Evolutionary conservation across 2,329 filamentous ascomycete species (phyloP).

Genomic region (Pseudogymnoascus verrucosus): DNA sequence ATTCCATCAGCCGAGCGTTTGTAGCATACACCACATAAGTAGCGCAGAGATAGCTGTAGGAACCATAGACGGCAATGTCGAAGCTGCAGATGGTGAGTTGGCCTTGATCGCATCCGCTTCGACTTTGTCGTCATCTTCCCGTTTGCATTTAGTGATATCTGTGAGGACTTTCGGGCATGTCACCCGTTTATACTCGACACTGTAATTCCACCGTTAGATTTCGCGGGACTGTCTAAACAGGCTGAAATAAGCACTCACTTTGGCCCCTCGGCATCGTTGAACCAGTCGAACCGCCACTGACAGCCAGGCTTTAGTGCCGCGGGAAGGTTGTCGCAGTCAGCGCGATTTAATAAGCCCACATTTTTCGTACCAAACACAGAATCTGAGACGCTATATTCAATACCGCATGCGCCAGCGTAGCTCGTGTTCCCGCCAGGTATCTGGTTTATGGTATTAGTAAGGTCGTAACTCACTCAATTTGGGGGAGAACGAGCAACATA

Average conservation of each 20-base stretch:
- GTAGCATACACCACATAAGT: not conserved
- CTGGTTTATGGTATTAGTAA: not conserved
- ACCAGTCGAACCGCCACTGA: slow-evolving; percentile 6
- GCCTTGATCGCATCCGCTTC: not conserved
- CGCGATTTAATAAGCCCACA: not conserved
- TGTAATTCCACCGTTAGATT: not conserved
- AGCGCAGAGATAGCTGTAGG: not conserved
- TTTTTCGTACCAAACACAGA: not conserved
- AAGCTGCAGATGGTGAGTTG: not conserved
- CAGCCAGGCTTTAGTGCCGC: not conserved
- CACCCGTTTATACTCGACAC: slow-evolving; percentile 2
- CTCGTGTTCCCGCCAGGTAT: not conserved
- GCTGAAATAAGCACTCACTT: not conserved
- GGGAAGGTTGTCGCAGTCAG: not conserved
- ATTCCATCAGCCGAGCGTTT: not conserved
- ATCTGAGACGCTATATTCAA: not conserved
- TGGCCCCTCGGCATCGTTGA: not conserved
- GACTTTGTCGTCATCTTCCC: slow-evolving; percentile 10
- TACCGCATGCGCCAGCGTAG: not conserved
- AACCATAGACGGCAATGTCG: not conserved
- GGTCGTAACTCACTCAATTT: not conserved
- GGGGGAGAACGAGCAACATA: slow-evolving; percentile 20
- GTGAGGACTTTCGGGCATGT: not conserved
- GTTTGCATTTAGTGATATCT: not conserved
- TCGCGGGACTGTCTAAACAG: not conserved